These are phyloP conservation scores for Rhynchosporium secalis DNA, from an alignment of 2,329 filamentous ascomycete genomes.

Conservation along the genomic window DNA sequence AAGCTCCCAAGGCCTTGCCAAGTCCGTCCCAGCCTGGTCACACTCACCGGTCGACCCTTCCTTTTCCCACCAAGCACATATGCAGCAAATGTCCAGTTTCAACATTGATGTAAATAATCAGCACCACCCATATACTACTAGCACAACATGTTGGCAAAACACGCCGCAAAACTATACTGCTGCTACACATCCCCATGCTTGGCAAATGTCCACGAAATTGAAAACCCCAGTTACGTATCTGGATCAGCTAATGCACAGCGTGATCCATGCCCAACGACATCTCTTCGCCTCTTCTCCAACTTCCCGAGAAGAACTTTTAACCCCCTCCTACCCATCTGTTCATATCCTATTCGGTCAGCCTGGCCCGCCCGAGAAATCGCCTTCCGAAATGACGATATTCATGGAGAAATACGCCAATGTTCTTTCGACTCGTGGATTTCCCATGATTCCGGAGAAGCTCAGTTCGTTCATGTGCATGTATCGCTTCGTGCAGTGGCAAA, in stretches of 20 bases:
- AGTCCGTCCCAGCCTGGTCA: conserved; percentile 31
- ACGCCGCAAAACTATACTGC: conserved; percentile 36
- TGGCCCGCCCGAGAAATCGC: conserved; percentile 26
- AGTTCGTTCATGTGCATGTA: conserved; percentile 40
- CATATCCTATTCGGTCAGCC: conserved; percentile 35
- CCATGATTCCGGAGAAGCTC: conserved; percentile 36
- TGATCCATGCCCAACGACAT: conserved; percentile 36
- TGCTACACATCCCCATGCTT: conserved; percentile 6
- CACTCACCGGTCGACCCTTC: conserved; percentile 31
- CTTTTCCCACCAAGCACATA: conserved; percentile 32
- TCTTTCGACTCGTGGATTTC: conserved; percentile 34
- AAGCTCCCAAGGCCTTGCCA: conserved; percentile 24
- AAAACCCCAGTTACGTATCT: conserved; percentile 35
- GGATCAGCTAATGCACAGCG: conserved; percentile 36
- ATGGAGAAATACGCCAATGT: conserved; percentile 36
- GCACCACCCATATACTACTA: conserved; percentile 12
- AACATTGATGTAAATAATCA: conserved; percentile 30
- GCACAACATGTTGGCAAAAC: conserved; percentile 34
- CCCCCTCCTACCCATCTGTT: conserved; percentile 33
- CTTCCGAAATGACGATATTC: conserved; percentile 30
- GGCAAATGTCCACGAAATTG: conserved; percentile 38
- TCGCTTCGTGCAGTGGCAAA: conserved; percentile 37
- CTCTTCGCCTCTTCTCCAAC: conserved; percentile 26
- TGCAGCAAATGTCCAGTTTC: conserved; percentile 31
- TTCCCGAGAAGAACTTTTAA: conserved; percentile 29